Evolutionary conservation across 2,329 filamentous ascomycete species (phyloP).

Genomic region (Nemania sp.): DNA sequence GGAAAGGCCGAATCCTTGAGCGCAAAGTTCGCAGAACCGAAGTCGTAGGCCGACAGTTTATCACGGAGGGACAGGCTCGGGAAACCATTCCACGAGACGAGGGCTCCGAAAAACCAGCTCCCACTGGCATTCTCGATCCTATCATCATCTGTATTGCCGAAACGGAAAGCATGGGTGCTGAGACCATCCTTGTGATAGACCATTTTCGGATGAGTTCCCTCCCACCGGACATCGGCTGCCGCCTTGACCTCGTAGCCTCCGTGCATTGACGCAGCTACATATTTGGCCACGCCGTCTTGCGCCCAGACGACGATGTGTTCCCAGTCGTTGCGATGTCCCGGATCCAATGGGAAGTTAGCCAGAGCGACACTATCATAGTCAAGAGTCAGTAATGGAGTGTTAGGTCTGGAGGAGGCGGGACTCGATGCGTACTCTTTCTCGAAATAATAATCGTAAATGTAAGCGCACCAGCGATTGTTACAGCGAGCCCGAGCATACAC

Average conservation of each 20-base stretch:
- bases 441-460: slow-evolving; percentile 53
- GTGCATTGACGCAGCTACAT: slow-evolving; percentile 38
- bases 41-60: slow-evolving; percentile 35
- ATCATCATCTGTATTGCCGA: slow-evolving; percentile 37
- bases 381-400: slow-evolving; percentile 1
- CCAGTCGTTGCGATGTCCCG: slow-evolving; percentile 47
- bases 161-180: slow-evolving; percentile 39
- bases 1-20: slow-evolving; percentile 36
- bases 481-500: slow-evolving; percentile 50
- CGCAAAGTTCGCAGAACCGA: slow-evolving; percentile 35
- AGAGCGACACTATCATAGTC: slow-evolving; percentile 33
- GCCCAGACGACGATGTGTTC: slow-evolving; percentile 42
- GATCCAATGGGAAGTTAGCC: slow-evolving; percentile 36
- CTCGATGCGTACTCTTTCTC: slow-evolving; percentile 45
- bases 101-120: slow-evolving; percentile 37
- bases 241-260: slow-evolving; percentile 36
- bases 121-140: slow-evolving; percentile 39
- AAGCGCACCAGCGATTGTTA: slow-evolving; percentile 51
- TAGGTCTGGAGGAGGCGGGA: background rate
- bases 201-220: slow-evolving; percentile 39
- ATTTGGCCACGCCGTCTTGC: slow-evolving; percentile 33
- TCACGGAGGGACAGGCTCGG: slow-evolving; percentile 35
- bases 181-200: slow-evolving; percentile 41
- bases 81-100: slow-evolving; percentile 39
- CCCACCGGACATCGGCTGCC: slow-evolving; percentile 37